A percentile compares a stretch with the other conserved stretches of the same genome.
phyloP scores from a whole-genome alignment of 108 stramenopile species.

The Fragilariopsis cylindrus region DNA sequence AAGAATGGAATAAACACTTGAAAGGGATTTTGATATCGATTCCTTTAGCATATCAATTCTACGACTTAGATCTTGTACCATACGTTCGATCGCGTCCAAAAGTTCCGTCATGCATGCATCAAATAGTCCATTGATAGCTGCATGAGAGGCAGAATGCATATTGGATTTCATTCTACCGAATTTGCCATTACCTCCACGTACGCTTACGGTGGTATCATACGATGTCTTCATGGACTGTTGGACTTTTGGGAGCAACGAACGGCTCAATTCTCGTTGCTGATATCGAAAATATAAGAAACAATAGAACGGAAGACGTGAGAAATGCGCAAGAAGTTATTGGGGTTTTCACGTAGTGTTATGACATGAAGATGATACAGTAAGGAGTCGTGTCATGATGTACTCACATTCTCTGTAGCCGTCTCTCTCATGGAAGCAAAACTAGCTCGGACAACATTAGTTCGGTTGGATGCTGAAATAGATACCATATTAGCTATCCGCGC shows the following conservation, averaged over 20 bases:
- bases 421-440: constrained; percentile 27
- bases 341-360: too few species aligned
- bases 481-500: too few species aligned
- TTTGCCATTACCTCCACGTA: constrained; percentile 35
- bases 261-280: constrained; percentile 43
- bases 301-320: constrained; percentile 17
- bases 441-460: constrained; percentile 34
- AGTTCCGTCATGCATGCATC: constrained; percentile 32
- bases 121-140: constrained; percentile 33
- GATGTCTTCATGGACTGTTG: constrained; percentile 34
- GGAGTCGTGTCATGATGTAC: too few species aligned
- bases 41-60: constrained; percentile 26
- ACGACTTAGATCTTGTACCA: constrained; percentile 26
- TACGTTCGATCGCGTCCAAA: constrained; percentile 25
- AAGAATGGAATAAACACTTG: constrained; percentile 42
- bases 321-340: too few species aligned
- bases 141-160: constrained; percentile 18
- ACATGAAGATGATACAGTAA: too few species aligned
- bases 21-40: constrained; percentile 20
- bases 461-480: constrained; percentile 29
- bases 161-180: constrained; percentile 45
- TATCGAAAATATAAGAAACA: constrained; percentile 21
- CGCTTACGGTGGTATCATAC: constrained; percentile 28
- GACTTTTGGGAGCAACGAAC: constrained; percentile 35
- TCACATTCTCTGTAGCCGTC: background rate